A percentile compares a stretch with the other conserved stretches of the same genome.
Evolutionary conservation across 441 rosid genomes (phyloP).

Genomic region (Melastoma candidum): DNA sequence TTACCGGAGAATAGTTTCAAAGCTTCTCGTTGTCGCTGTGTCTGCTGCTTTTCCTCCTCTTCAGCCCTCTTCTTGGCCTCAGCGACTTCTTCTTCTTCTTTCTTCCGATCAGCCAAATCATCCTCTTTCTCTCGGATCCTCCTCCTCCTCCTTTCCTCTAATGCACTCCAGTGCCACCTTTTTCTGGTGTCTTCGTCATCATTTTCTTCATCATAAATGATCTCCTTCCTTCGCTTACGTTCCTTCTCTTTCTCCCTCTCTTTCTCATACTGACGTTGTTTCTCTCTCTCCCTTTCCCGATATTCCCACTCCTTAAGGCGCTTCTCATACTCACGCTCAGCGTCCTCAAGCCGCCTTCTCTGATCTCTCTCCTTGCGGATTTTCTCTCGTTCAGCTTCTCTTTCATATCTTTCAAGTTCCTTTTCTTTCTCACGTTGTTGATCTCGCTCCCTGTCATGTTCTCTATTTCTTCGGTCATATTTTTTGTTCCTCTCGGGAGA

Average conservation of each 20-base stretch:
- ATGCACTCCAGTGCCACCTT: conserved; percentile 65
- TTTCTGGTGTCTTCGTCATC: conserved; percentile 77
- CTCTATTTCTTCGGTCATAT: conserved; percentile 78
- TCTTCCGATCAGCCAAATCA: conserved; percentile 61
- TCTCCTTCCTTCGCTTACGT: conserved; percentile 81
- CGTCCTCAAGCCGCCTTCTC: conserved; percentile 81
- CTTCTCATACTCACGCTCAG: conserved; percentile 83
- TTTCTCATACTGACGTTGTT: conserved; percentile 85
- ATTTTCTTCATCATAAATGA: conserved; percentile 73
- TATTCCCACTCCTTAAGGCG: conserved; percentile 94
- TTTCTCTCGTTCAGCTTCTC: conserved; percentile 87
- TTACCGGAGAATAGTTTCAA: conserved; percentile 42
- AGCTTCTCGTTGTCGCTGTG: conserved; percentile 54
- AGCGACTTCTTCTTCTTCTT: conserved; percentile 79
- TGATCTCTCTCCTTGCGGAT: conserved; percentile 89
- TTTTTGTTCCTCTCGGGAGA: conserved; percentile 70
- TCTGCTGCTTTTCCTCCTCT: conserved; percentile 52
- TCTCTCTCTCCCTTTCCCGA: conserved; percentile 88
- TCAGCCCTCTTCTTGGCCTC: conserved; percentile 75
- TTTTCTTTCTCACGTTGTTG: conserved; percentile 75
- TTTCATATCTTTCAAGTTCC: conserved; percentile 79
- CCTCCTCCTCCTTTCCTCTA: conserved; percentile 79
- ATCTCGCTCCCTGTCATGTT: conserved; percentile 56
- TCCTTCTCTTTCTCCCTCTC: conserved; percentile 90
- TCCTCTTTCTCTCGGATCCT: conserved; percentile 75